Conservation (phyloP, 164 flowering plant genomes). For the Nelumbo lutea region DNA sequence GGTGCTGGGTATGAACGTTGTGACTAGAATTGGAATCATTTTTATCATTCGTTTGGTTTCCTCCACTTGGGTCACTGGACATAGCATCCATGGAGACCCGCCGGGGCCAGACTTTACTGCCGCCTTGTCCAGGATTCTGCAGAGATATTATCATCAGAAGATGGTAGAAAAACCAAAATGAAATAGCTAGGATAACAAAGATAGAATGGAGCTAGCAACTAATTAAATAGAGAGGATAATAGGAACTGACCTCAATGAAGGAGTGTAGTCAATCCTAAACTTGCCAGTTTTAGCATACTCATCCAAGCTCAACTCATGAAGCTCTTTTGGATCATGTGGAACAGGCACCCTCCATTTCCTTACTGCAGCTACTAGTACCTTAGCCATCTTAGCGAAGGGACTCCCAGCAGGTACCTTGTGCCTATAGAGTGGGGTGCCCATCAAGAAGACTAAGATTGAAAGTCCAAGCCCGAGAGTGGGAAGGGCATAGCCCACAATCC, state of each 20-base stretch:
- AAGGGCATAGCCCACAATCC: slow-evolving; percentile 44
- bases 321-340: slow-evolving; percentile 43
- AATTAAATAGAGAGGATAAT: too few relatives aligned
- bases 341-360: slow-evolving; percentile 32
- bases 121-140: slow-evolving; percentile 61
- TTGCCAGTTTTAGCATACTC: slow-evolving; percentile 28
- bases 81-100: slow-evolving; percentile 40
- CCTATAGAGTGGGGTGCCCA: slow-evolving; percentile 44
- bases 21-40: slow-evolving; percentile 43
- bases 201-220: neutral
- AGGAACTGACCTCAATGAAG: slow-evolving; percentile 40
- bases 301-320: slow-evolving; percentile 41
- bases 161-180: neutral
- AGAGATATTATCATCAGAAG: neutral
- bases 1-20: slow-evolving; percentile 41
- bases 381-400: slow-evolving; percentile 42
- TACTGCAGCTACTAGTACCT: slow-evolving; percentile 42
- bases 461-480: slow-evolving; percentile 40
- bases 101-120: slow-evolving; percentile 31
- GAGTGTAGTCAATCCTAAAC: slow-evolving; percentile 38
- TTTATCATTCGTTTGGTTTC: slow-evolving; percentile 63
- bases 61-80: slow-evolving; percentile 59
- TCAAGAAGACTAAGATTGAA: slow-evolving; percentile 35
- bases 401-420: slow-evolving; percentile 51
- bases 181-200: neutral